Evolutionary conservation across 139 green algal species (phyloP), one percentile per base, ranked within the genome.

Genomic region (Limnomonas spitsbergensis): DNA sequence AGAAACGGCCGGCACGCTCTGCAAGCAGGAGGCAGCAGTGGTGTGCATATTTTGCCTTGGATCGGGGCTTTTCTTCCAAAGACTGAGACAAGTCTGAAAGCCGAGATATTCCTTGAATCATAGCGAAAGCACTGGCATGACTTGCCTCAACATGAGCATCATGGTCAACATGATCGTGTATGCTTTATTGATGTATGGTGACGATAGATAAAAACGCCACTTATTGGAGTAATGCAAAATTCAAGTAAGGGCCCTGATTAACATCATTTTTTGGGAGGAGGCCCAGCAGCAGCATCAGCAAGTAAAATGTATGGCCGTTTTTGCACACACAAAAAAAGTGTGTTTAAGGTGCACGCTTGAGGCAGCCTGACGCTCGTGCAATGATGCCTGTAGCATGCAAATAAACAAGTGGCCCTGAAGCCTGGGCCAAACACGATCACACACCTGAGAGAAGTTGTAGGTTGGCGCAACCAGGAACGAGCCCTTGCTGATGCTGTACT

Each of bases 401-500:
- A 54, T 9, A 54, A 6, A 6, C 42, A 54, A 54, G n/a, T n/a
- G n/a, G n/a, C n/a, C n/a, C n/a, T n/a, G n/a, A n/a, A n/a, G n/a
- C n/a, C n/a, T n/a, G n/a, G n/a, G n/a, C n/a, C 42, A 54, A 54
- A 6, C 42, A 6, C 7, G 42, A 27, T 6, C 42, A 54, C 42
- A 9, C 42, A 54, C 42, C 42, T 70, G 75, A 2, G 37, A 26
- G 27, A 82, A 79, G 78, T 82, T 79, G 78, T 82, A 82, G 2
- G 38, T 66, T 4, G 78, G 78, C 78, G 78, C 78, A 40, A 52
- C 52, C 24, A 70, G 78, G 71, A 72, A 79, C 53, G 72, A 61
- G 40, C 56, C 56, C 39, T 73, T 71, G 4, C 7, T 26, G 3
- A 71, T 34, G 1, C 71, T 82, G 71, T 79, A 79, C 78, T 82